Evolutionary conservation across 345 rosid genomes (phyloP), one percentile per base, ranked within the genome.

Genomic region (Melaleuca quinquenervia): DNA sequence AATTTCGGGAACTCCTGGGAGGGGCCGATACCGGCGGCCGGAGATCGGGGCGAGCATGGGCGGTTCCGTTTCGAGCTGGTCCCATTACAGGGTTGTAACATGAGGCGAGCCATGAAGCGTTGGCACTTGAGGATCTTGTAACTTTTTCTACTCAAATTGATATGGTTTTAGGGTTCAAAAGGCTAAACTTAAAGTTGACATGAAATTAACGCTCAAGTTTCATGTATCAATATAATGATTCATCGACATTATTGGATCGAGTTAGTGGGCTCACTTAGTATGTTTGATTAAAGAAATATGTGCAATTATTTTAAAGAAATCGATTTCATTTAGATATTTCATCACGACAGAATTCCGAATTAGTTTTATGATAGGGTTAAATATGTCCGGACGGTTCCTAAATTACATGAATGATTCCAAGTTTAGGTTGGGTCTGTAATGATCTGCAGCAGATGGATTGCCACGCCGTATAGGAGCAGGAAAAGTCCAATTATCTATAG

Each of bases 1-100:
- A 84, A 21, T 86, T 7, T 82, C 87, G 87, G 87, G 52, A 55
- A 88, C 56, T 36, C 83, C 44, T 82, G 56, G 78, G 82, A 54
- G 87, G 70, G 20, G 27, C 6, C 24, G 45, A 41, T 7, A 32
- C 22, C 26, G 78, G 45, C 24, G 78, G 45, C 1, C 48, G 48
- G 78, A 10, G 36, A 48, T 9, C 2, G 45, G 45, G 76, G 76
- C 12, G 24, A 64, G 24, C 45, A 32, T 0, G 76, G 12, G 22
- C 24, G 45, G 76, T 64, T 4, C 76, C 6, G 45, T 64, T 16
- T 70, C 1, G 2, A 11, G 78, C 36, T 32, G 78, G 78, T 21
- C 36, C 4, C 13, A 1, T 11, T 36, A 18, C 26, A 1, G 21
- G 44, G 48, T 2, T 8, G 13, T 20, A 32, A 70, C 78, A 70